Evolutionary conservation across 495 filamentous ascomycete genomes (phyloP), one percentile per base, ranked within the genome.

Genomic region (Neurospora cerealis): DNA sequence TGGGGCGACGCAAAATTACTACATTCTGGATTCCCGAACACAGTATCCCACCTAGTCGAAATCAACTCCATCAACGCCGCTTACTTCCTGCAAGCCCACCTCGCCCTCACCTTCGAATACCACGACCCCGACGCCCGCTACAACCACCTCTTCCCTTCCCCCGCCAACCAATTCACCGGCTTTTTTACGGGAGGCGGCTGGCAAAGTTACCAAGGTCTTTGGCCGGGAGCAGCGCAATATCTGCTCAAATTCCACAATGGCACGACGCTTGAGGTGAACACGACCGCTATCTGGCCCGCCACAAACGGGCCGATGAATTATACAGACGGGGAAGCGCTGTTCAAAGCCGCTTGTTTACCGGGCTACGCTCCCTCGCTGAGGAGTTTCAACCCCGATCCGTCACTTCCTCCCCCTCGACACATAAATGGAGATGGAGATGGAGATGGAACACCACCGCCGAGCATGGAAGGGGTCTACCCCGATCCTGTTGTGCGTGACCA

Each of bases 111-210:
- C 15, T 69, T 69, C 32, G 21, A 24, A 8, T 36, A 32, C 41
- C 70, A 72, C 15, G 70, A 72, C 42, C 70, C 70, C 32, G 70
- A 72, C 32, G 34, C 70, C 44, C 39, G 70, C 1, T 72, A 66
- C 10, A 80, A 80, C 69, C 24, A 69, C 11, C 38, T 79, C 3
- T 75, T 78, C 19, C 73, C 32, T 4, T 76, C 62, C 17, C 13
- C 76, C 0, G 39, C 71, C 19, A 36, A 70, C 32, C 37, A 40
- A 5, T 69, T 62, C 17, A 60, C 70, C 13, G 70, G 38, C 15
- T 4, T 34, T 0, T 36, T 54, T 0, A 54, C 28, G 0, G 70
- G 70, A 1, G 70, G 70, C 11, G 70, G 38, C 4, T 72, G 70
- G 70, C 15, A 8, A 36, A 72, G 70, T 5, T 44, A 72, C 7